Evolutionary conservation across 2,329 filamentous ascomycete genomes (phyloP).

Genomic region (Monilinia fructigena): DNA sequence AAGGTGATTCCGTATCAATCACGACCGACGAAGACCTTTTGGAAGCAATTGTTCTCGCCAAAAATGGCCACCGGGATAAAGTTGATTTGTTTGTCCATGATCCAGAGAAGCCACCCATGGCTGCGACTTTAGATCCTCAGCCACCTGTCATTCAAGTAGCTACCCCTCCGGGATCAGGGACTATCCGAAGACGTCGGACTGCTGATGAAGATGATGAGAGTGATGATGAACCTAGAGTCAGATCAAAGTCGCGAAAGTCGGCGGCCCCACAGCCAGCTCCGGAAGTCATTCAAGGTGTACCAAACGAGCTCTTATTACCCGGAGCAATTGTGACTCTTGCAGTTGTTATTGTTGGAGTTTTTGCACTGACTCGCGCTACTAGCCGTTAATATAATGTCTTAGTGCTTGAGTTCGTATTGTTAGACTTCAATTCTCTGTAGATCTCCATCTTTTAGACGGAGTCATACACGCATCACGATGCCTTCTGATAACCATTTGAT

Average conservation of each 20-base stretch:
- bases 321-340: slow-evolving; percentile 95
- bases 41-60: slow-evolving; percentile 83
- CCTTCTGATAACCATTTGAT: slow-evolving; percentile 21
- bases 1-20: slow-evolving; percentile 94
- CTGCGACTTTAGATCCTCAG: slow-evolving; percentile 60
- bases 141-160: slow-evolving; percentile 50
- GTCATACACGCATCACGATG: slow-evolving; percentile 20
- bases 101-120: slow-evolving; percentile 81
- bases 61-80: slow-evolving; percentile 78
- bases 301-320: slow-evolving; percentile 89
- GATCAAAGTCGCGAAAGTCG: slow-evolving; percentile 40
- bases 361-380: slow-evolving; percentile 73
- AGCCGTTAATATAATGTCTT: slow-evolving; percentile 43
- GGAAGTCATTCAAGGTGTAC: slow-evolving; percentile 84
- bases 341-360: slow-evolving; percentile 90
- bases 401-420: slow-evolving; percentile 22
- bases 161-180: slow-evolving; percentile 48
- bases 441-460: slow-evolving; percentile 15
- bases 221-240: slow-evolving; percentile 48
- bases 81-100: slow-evolving; percentile 97
- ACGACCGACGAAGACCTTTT: slow-evolving; percentile 91
- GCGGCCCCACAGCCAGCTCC: slow-evolving; percentile 44
- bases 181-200: slow-evolving; percentile 52
- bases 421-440: slow-evolving; percentile 26
- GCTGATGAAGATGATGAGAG: slow-evolving; percentile 47